Evolutionary conservation across 2,329 filamentous ascomycete genomes (phyloP).

Genomic region (Nothomitra cinnamomea): DNA sequence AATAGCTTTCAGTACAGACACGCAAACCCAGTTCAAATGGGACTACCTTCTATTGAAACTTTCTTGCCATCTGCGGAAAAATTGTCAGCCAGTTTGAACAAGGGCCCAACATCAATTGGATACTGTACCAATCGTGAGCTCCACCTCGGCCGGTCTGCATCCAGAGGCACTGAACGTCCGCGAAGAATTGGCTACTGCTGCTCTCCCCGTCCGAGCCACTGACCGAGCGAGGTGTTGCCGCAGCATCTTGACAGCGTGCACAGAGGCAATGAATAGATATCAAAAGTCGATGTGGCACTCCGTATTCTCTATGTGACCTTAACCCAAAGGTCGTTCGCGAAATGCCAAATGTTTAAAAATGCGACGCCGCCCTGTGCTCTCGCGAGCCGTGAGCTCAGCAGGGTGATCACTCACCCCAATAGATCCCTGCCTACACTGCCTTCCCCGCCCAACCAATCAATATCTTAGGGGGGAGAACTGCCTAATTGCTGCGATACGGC

Average conservation of each 20-base stretch:
- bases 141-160: conserved; percentile 74
- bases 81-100: conserved; percentile 15
- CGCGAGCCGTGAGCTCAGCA: too few species aligned
- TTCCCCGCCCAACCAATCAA: too few species aligned
- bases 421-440: too few species aligned
- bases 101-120: neutral
- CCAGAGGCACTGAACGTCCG: conserved; percentile 70
- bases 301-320: too few species aligned
- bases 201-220: conserved; percentile 37
- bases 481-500: too few species aligned
- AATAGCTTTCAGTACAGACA: conserved; percentile 12
- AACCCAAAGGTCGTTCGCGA: too few species aligned
- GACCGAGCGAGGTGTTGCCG: conserved; percentile 47
- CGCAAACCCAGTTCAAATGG: conserved; percentile 3
- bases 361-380: too few species aligned
- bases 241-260: conserved; percentile 25
- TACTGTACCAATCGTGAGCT: conserved; percentile 77
- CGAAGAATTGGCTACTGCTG: conserved; percentile 38
- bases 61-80: conserved; percentile 73
- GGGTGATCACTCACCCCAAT: too few species aligned
- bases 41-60: conserved; percentile 84
- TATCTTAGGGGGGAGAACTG: too few species aligned
- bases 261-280: neutral
- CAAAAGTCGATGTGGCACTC: too few species aligned
- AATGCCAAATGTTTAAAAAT: too few species aligned